Evolutionary conservation across 2,329 filamentous ascomycete genomes (phyloP).

Genomic region (Incumbomyces lentus): DNA sequence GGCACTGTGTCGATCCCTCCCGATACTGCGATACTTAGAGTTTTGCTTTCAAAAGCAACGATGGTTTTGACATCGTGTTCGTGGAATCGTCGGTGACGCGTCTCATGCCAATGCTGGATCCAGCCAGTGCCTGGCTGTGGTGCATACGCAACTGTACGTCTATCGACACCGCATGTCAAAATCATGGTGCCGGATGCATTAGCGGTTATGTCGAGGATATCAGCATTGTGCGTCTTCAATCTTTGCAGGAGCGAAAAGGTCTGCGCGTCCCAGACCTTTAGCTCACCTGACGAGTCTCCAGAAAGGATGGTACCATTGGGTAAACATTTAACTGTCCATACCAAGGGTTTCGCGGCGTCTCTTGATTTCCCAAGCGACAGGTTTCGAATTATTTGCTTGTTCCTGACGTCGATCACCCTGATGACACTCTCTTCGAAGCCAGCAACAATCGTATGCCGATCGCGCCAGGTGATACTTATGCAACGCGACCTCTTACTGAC

Average conservation of each 20-base stretch:
- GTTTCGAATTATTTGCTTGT: slow-evolving; percentile 61
- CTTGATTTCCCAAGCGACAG: slow-evolving; percentile 80
- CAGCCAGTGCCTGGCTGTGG: slow-evolving; percentile 35
- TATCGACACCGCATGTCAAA: slow-evolving; percentile 85
- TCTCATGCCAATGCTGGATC: slow-evolving; percentile 64
- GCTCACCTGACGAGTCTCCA: slow-evolving; percentile 85
- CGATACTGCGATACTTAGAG: slow-evolving; percentile 78
- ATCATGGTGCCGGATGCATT: slow-evolving; percentile 72
- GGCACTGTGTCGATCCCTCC: slow-evolving; percentile 84
- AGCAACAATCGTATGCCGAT: slow-evolving; percentile 68
- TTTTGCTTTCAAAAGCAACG: slow-evolving; percentile 74
- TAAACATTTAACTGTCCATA: slow-evolving; percentile 87
- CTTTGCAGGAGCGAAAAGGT: slow-evolving; percentile 82
- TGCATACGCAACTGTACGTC: slow-evolving; percentile 68
- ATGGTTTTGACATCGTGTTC: slow-evolving; percentile 92
- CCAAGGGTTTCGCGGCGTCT: slow-evolving; percentile 74
- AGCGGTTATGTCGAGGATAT: slow-evolving; percentile 77
- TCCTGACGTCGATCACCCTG: slow-evolving; percentile 76
- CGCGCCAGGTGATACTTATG: slow-evolving; percentile 83
- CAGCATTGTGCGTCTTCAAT: slow-evolving; percentile 76
- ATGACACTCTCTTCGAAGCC: slow-evolving; percentile 97
- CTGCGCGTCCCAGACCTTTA: slow-evolving; percentile 87
- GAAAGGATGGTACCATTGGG: slow-evolving; percentile 84
- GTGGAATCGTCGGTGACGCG: slow-evolving; percentile 79
- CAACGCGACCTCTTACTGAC: slow-evolving; percentile 72